Evolutionary conservation across 2,329 filamentous ascomycete species (phyloP).

Genomic region (Coniochaeta sp.): DNA sequence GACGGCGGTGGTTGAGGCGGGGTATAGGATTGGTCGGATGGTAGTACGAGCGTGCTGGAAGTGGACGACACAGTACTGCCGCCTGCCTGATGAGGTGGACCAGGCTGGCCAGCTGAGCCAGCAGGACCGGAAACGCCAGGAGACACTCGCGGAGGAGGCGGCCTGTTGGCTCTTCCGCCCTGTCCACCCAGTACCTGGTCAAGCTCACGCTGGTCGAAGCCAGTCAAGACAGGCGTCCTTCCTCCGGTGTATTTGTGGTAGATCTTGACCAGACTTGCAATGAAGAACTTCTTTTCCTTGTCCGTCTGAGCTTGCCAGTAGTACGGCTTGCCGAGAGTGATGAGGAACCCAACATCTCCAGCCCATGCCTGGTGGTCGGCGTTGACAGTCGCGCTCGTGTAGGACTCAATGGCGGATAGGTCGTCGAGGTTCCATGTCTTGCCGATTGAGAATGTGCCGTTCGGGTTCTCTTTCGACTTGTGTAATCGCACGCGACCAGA

Average conservation of each 20-base stretch:
- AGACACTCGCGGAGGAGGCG: constrained; percentile 20
- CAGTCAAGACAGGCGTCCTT: constrained; percentile 67
- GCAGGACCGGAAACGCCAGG: too few species aligned
- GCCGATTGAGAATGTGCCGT: constrained; percentile 91
- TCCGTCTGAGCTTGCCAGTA: constrained; percentile 92
- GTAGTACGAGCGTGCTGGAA: constrained; percentile 15
- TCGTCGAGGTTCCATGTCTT: constrained; percentile 98
- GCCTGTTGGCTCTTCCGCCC: constrained; percentile 15
- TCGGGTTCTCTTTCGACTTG: constrained; percentile 92
- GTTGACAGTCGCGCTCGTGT: constrained; percentile 52
- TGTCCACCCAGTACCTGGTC: constrained; percentile 62
- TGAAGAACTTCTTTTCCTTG: constrained; percentile 98
- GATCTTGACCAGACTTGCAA: constrained; percentile 92
- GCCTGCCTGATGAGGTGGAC: background rate
- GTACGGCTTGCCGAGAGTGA: constrained; percentile 88
- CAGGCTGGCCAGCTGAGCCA: too few species aligned
- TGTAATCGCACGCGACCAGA: constrained; percentile 92
- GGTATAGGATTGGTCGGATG: background rate
- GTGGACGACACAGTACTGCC: background rate
- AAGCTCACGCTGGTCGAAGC: constrained; percentile 75
- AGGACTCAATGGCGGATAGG: constrained; percentile 75
- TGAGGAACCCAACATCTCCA: constrained; percentile 74
- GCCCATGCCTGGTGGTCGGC: constrained; percentile 68
- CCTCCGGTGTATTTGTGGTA: constrained; percentile 94
- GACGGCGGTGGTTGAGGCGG: constrained; percentile 13